A percentile compares a stretch with the other conserved stretches of the same genome.
Evolutionary conservation across 139 green algal genomes (phyloP).

Genomic region (Chlorella sp.): DNA sequence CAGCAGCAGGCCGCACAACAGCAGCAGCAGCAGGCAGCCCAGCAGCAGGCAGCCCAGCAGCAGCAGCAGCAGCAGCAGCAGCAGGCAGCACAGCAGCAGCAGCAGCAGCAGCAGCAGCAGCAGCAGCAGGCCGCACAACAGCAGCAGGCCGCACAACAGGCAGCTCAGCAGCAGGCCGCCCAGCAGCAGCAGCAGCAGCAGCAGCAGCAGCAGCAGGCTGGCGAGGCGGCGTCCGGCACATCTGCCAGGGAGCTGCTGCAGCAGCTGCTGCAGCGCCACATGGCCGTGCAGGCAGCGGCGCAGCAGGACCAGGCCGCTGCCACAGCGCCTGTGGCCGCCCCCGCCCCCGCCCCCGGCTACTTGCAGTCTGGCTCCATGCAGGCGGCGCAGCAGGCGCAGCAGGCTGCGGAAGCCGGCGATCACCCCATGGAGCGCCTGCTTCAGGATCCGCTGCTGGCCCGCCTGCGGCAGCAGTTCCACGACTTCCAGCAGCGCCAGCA

Average conservation of each 20-base stretch:
- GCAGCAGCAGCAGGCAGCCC: neutral
- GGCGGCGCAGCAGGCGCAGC: neutral
- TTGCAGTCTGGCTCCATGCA: neutral
- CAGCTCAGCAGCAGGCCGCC: too few relatives aligned
- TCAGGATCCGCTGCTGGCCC: conserved; percentile 3
- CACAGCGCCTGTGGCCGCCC: too few relatives aligned
- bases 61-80: neutral
- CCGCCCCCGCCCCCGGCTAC: too few relatives aligned
- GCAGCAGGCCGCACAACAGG: too few relatives aligned
- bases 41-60: neutral
- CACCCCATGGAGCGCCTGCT: neutral
- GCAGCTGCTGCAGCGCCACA: neutral
- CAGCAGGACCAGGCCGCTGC: neutral
- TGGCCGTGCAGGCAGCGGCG: neutral
- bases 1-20: conserved; percentile 7
- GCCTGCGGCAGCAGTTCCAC: conserved; percentile 21
- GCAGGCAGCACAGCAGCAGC: neutral
- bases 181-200: too few relatives aligned
- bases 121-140: too few relatives aligned
- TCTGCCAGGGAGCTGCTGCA: neutral
- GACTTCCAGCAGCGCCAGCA: neutral
- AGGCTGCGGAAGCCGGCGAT: too few relatives aligned
- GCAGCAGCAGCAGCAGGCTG: too few relatives aligned
- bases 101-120: neutral
- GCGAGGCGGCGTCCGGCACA: too few relatives aligned